A percentile compares a stretch with the other conserved stretches of the same genome.
These are phyloP conservation scores for Leishmania tarentolae DNA, from an alignment of 208 protist genomes.

Conservation along the genomic window DNA sequence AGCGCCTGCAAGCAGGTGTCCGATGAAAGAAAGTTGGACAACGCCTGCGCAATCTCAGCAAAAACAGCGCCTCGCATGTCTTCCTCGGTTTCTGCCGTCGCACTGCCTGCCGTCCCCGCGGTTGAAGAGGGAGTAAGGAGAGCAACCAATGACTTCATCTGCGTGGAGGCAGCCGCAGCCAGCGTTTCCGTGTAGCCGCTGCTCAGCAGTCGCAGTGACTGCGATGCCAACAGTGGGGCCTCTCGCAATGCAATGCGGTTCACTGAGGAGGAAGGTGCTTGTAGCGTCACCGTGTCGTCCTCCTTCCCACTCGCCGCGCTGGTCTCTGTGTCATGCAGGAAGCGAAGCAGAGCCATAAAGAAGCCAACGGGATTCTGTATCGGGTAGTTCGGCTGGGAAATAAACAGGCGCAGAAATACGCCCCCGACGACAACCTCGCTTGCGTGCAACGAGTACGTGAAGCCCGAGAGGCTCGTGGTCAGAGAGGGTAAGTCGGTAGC, in stretches of 20 bases:
- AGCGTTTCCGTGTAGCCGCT: conserved; percentile 21
- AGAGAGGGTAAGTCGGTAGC: conserved; percentile 36
- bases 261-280: background rate
- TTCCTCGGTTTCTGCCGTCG: background rate
- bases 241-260: background rate
- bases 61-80: background rate
- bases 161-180: conserved; percentile 10
- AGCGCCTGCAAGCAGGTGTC: conserved; percentile 32
- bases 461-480: conserved; percentile 24
- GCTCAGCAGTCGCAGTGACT: conserved; percentile 23
- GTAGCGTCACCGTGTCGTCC: background rate
- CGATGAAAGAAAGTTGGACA: conserved; percentile 31
- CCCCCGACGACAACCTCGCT: conserved; percentile 85
- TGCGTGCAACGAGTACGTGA: conserved; percentile 68
- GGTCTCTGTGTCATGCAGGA: conserved; percentile 13
- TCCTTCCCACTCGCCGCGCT: background rate
- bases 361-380: conserved; percentile 80
- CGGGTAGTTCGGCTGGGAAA: conserved; percentile 74
- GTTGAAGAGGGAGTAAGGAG: background rate
- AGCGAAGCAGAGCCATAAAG: conserved; percentile 51
- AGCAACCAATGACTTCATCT: conserved; percentile 16
- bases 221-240: conserved; percentile 14
- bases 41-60: conserved; percentile 39
- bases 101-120: background rate
- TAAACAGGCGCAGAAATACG: conserved; percentile 91